Base-by-base conservation (phyloP, 2,329 filamentous ascomycete genomes). In the Pezicula neosporulosa region DNA sequence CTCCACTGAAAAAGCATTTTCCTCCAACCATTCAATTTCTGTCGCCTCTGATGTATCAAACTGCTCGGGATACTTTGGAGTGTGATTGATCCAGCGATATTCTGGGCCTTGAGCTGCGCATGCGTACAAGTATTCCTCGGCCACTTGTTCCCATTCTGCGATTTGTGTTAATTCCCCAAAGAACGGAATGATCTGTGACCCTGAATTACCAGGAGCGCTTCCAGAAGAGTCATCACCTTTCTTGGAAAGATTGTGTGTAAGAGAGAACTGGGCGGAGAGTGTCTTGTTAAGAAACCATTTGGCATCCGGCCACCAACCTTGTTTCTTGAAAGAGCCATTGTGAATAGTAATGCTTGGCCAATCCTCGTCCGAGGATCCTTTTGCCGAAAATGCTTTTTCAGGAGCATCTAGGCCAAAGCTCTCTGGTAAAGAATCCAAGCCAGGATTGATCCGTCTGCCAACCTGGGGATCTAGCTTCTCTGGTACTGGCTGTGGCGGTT, bases 121-220 rank as follows among this genome's bases (percentile, higher is more conserved):
- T 19, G 61, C 57, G 47, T 75, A 61, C 12, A 70, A 46, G 12
- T 63, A 64, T 16, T 55, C 61, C 2, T 70, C 72, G 28, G 64
- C 54, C 7, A 52, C 3, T 73, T 72, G 62, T 57, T 83, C 80
- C 70, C 78, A 75, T 16, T 66, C 66, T 30, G 70, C 65, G 46
- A 75, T 77, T 8, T 68, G 68, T 28, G 71, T 67, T 37, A 77
- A 59, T 35, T 65, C 53, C 21, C 56, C 55, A 28, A 59, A 55
- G 47, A 73, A 72, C 16, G 53, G 54, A 13, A 58, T 65, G 10
- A 56, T 41, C 19, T 36, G 24, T 21, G 45, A 49, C 8, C 43
- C 16, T 5, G 33, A 18, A 12, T 33, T 28, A 7, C 13, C n/a
- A 16, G 10, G 27, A 16, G 19, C 15, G 15, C 15, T 39, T 13